These are phyloP conservation scores for Secale cereale DNA, from an alignment of 176 grass and related monocot genomes.

Conservation along the genomic window DNA sequence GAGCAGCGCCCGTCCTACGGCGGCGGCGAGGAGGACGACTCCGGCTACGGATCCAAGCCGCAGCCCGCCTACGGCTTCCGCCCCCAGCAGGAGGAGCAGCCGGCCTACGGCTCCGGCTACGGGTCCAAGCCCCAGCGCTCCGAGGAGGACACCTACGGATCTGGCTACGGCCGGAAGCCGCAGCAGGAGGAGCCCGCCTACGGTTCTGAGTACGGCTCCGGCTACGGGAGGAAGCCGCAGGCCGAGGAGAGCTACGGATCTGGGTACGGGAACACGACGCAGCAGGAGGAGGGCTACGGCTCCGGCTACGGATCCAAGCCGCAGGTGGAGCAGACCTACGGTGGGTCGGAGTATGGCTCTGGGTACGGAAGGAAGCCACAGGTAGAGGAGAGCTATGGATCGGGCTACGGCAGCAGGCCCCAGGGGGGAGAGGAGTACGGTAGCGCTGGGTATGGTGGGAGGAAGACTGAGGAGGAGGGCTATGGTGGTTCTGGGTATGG, in stretches of 20 bases:
- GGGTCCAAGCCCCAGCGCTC: constrained; percentile 41
- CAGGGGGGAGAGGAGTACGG: constrained; percentile 37
- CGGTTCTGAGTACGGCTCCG: constrained; percentile 21
- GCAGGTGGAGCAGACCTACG: constrained; percentile 1
- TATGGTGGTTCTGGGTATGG: constrained; percentile 59
- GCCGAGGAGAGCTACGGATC: constrained; percentile 27
- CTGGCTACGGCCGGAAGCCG: constrained; percentile 24
- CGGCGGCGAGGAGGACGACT: background rate
- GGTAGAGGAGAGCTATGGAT: constrained; percentile 25
- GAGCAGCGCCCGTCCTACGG: constrained; percentile 32
- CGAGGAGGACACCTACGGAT: constrained; percentile 25
- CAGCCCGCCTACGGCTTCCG: constrained; percentile 49
- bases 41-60: constrained; percentile 41
- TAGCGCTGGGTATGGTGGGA: constrained; percentile 42
- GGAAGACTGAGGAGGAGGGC: constrained; percentile 32
- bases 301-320: constrained; percentile 5
- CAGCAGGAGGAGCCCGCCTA: constrained; percentile 27
- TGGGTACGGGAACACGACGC: constrained; percentile 10
- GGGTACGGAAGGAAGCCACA: constrained; percentile 26
- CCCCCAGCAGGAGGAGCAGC: constrained; percentile 39
- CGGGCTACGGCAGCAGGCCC: constrained; percentile 32
- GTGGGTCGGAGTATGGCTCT: background rate
- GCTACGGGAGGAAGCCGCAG: constrained; percentile 45
- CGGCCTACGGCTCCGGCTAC: constrained; percentile 26
- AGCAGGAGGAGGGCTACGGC: constrained; percentile 31